These are phyloP conservation scores for Aegilops tauschii DNA, from an alignment of 176 grass and related monocot species.

Conservation along the genomic window DNA sequence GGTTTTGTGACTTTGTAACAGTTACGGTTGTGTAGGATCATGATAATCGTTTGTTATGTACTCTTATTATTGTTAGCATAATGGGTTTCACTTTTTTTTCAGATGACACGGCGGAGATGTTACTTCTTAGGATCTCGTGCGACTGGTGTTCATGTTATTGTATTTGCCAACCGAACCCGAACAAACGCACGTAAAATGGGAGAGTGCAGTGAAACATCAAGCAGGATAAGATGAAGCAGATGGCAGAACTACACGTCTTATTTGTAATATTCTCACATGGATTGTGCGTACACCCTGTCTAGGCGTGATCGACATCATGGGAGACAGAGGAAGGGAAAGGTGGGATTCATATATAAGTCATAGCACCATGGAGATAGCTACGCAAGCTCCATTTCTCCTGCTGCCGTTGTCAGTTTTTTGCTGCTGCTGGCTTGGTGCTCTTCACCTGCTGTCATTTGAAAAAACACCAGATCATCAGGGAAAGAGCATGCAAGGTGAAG, in stretches of 20 bases:
- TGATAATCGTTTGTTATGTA: background rate
- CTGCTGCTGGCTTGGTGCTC: conserved; percentile 51
- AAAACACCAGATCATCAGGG: background rate
- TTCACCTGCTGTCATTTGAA: conserved; percentile 40
- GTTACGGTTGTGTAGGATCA: background rate
- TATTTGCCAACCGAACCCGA: background rate
- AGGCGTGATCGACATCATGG: conserved; percentile 13
- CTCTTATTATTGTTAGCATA: background rate
- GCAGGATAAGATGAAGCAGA: background rate
- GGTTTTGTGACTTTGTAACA: background rate
- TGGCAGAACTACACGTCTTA: conserved; percentile 17
- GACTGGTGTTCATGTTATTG: background rate
- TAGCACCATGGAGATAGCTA: background rate
- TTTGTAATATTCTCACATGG: conserved; percentile 29
- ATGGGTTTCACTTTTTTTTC: conserved; percentile 3
- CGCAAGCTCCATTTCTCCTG: background rate
- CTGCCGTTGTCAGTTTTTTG: conserved; percentile 42
- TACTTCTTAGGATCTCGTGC: background rate
- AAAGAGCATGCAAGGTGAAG: background rate
- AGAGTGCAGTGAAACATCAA: conserved; percentile 10
- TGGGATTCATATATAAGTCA: conserved; percentile 28
- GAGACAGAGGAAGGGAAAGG: conserved; percentile 2
- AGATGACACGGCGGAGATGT: background rate
- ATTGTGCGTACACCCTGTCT: background rate
- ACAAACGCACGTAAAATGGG: background rate